Base-by-base conservation (phyloP, 306 rosid species). In the Castanea crenata region DNA sequence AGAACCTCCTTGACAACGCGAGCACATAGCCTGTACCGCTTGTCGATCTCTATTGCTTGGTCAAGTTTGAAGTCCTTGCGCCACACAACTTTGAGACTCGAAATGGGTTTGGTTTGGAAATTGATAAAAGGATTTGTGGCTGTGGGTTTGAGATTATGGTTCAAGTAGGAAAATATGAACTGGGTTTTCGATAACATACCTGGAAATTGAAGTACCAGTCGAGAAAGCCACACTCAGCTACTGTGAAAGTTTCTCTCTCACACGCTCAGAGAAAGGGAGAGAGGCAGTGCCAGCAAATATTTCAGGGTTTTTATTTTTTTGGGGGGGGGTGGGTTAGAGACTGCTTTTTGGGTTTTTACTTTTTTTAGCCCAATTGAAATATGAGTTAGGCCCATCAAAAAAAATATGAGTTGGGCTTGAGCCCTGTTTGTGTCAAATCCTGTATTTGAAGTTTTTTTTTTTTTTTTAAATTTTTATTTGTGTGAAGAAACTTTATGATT, bases 71-170 rank as follows among this genome's bases (percentile, higher is more conserved):
- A 80, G 86, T 95, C 99, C 71, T 93, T 93, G 41, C 96, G 97
- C 99, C 99, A 91, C 20, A 65, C 83, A 14, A 95, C 98, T 83
- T 89, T 93, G 57, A 93, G 92, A 82, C 94, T 95, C 6, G 92
- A 89, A 19, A 91, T 89, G 23, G 76, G 16, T 82, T 80, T 86
- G 35, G 63, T 16, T 27, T 78, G 75, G 3, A 62, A 67, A 51
- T 73, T 49, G 78, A 77, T 16, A 18, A 46, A 72, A 70, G 77
- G 92, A 78, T 76, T 68, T 44, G 64, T 5, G 15, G 73, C 27
- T 3, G 81, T 3, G 34, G 18, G 0, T 57, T 27, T 34, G 61
- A 61, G 16, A 32, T 61, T 64, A 71, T 27, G 79, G 15, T 35
- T 34, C 20, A 86, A 55, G 82, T 27, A 61, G 55, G 65, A 83